Evolutionary conservation across 1,284 basidiomycete species (phyloP).

Genomic region (Ustilago nuda): DNA sequence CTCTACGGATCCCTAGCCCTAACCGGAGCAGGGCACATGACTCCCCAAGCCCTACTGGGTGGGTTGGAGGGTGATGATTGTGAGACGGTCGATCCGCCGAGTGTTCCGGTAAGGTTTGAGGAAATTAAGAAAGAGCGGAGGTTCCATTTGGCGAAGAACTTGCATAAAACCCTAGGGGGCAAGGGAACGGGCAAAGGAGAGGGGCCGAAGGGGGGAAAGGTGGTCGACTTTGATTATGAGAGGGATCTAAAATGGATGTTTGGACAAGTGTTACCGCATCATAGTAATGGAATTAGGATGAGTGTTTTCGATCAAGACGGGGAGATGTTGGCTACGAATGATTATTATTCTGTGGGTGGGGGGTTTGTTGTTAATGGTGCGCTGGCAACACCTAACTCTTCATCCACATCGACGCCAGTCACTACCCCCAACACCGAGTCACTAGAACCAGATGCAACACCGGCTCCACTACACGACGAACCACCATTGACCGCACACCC

Average conservation of each 20-base stretch:
- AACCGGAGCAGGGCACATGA: constrained; percentile 90
- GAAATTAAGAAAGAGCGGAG: constrained; percentile 77
- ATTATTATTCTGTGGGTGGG: constrained; percentile 78
- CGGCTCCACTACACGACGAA: constrained; percentile 13
- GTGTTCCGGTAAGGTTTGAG: constrained; percentile 77
- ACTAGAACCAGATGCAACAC: not conserved
- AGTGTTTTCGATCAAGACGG: constrained; percentile 84
- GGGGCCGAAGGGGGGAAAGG: constrained; percentile 21
- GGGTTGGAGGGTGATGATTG: constrained; percentile 81
- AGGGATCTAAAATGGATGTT: constrained; percentile 91
- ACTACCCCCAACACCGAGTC: too few relatives aligned
- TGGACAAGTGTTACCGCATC: constrained; percentile 73
- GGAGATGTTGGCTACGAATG: constrained; percentile 89
- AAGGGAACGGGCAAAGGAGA: constrained; percentile 1
- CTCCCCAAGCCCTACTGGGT: constrained; percentile 89
- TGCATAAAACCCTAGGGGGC: constrained; percentile 36
- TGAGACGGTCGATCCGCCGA: constrained; percentile 84
- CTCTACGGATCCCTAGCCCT: constrained; percentile 76
- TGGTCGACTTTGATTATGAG: constrained; percentile 84
- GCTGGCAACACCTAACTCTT: constrained; percentile 45
- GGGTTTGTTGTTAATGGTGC: constrained; percentile 67
- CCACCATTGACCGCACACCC: constrained; percentile 47
- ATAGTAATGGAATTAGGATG: constrained; percentile 82
- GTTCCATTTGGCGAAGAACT: constrained; percentile 76
- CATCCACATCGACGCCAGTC: not conserved